Base-by-base conservation (phyloP, 1,139 yeast species). In the Eremothecium sinecaudum region DNA sequence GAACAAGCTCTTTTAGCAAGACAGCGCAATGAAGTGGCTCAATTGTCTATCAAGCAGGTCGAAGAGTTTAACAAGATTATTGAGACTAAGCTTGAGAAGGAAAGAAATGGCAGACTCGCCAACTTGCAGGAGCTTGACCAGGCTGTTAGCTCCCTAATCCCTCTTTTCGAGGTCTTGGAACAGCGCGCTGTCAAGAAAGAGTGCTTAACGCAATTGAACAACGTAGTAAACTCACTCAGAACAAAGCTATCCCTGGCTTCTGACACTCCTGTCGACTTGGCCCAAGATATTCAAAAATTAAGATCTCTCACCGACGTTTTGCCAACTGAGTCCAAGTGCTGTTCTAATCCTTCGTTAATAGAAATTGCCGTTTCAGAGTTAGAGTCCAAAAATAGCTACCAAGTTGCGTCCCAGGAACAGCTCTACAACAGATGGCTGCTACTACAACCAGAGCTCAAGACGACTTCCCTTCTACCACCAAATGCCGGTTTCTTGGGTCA, bases 401-500 rank as follows among this genome's bases (percentile, higher is more conserved):
- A 44, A 14, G 38, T 57, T 7, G 36, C 55, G 17, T 63, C 72
- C 3, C 65, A 69, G 15, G 72, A 86, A n/a, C 90, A 90, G 52
- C 69, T 86, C 48, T 63, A 72, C 46, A 58, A 74, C 33, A 72
- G 86, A 58, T 80, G 90, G 80, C 75, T 76, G 46, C 65, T 77
- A 39, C 68, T 90, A 41, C 78, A 73, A 14, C 94, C 94, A 13
- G 94, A 87, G 61, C 74, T 90, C 53, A 78, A 94, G 59, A 75
- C 86, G 18, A 90, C 94, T 7, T 78, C 95, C 9, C 63, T 86
- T 48, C 71, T 83, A 43, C 97, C 97, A 34, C 94, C 93, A 48
- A 82, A 87, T 56, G 94, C 98, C 20, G 98, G 98, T 51, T 72
- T 90, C 39, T 72, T 90, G 49, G 97, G 96, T 28, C 96, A 90